These are phyloP conservation scores for Citrus glauca DNA, from an alignment of 345 rosid genomes.

Conservation along the genomic window DNA sequence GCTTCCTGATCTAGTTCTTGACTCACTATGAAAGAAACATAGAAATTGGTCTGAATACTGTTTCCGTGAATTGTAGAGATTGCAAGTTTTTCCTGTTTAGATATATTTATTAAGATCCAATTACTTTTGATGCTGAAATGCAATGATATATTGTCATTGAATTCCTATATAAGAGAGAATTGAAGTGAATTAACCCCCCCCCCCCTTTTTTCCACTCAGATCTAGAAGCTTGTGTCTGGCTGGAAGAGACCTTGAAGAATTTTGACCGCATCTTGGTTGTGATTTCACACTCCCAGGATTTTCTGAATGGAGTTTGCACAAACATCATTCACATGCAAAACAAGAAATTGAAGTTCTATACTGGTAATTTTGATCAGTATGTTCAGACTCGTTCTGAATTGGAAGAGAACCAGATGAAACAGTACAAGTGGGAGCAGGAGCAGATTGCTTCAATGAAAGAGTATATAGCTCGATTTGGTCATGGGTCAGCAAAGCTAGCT, in stretches of 20 bases:
- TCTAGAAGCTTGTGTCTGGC: conserved; percentile 98
- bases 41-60: background rate
- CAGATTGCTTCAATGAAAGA: conserved; percentile 98
- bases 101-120: background rate
- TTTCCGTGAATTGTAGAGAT: background rate
- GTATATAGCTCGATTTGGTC: conserved; percentile 97
- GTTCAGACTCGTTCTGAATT: conserved; percentile 91
- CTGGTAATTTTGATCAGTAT: conserved; percentile 96
- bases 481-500: conserved; percentile 97
- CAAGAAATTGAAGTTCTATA: conserved; percentile 69
- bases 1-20: background rate
- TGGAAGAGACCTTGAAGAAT: conserved; percentile 88
- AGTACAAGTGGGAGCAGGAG: conserved; percentile 99
- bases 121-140: background rate
- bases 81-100: background rate
- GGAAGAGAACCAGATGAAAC: conserved; percentile 99
- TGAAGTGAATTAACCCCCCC: background rate
- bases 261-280: conserved; percentile 94
- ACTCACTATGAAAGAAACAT: background rate
- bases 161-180: background rate
- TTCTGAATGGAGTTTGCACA: conserved; percentile 94
- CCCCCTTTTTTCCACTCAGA: conserved; percentile 30
- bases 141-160: background rate
- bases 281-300: conserved; percentile 96
- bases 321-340: conserved; percentile 98